These are phyloP conservation scores for Chlorella sorokiniana DNA, from an alignment of 139 green algal genomes.

Conservation along the genomic window DNA sequence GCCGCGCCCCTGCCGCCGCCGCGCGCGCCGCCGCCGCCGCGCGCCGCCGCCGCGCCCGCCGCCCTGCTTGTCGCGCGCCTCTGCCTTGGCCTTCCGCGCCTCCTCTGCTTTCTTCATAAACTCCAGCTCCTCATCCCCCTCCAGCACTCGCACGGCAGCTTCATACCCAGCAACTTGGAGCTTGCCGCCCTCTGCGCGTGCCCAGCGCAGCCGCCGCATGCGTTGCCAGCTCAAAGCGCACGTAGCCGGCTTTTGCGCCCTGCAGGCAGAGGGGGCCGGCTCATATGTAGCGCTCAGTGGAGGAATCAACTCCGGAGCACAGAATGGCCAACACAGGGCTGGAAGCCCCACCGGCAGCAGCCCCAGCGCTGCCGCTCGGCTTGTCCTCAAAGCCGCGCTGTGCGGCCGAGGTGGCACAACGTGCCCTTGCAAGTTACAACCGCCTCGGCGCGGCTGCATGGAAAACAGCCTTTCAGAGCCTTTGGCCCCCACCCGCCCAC, in stretches of 20 bases:
- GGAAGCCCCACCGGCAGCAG: no score
- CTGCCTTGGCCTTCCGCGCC: not conserved
- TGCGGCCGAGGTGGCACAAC: no score
- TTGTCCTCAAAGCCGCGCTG: no score
- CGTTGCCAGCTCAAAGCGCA: constrained; percentile 55
- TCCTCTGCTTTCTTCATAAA: constrained; percentile 60
- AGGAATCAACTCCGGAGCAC: no score
- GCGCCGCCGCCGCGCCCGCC: constrained; percentile 20
- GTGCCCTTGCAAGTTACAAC: no score
- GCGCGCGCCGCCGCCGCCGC: constrained; percentile 35
- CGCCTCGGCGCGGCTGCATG: no score
- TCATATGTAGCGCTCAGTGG: not conserved
- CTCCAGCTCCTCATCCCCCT: constrained; percentile 69
- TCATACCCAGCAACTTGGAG: constrained; percentile 49
- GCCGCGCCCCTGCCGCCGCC: constrained; percentile 32
- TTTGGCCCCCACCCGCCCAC: not conserved
- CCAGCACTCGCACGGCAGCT: constrained; percentile 51
- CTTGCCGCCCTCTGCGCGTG: constrained; percentile 47
- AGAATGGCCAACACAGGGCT: no score
- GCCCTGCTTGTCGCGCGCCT: constrained; percentile 8
- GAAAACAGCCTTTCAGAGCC: no score
- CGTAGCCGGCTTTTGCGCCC: constrained; percentile 48
- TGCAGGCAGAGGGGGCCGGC: constrained; percentile 1
- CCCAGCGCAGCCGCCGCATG: constrained; percentile 39
- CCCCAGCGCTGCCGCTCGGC: no score